phyloP scores from a whole-genome alignment of 140 eudicot species.

The Anethum foeniculum region DNA sequence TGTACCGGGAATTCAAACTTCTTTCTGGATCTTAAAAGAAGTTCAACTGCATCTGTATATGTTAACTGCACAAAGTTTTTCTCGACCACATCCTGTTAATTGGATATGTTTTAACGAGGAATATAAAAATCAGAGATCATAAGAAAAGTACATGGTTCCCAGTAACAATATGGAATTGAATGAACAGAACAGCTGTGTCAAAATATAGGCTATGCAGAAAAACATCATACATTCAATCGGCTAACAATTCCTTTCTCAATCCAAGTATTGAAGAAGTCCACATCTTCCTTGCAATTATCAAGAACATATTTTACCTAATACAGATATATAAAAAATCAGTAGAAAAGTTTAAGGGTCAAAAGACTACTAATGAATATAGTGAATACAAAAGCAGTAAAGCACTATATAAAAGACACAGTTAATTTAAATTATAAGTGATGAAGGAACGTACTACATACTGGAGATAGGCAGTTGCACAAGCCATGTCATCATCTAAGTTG shows the following conservation, averaged over 20 bases:
- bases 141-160: background rate
- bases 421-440: conserved; percentile 17
- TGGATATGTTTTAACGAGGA: conserved; percentile 10
- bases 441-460: conserved; percentile 98
- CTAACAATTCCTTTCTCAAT: conserved; percentile 87
- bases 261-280: conserved; percentile 94
- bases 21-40: conserved; percentile 72
- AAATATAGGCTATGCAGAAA: conserved; percentile 14
- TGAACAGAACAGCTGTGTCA: background rate
- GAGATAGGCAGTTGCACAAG: conserved; percentile 99
- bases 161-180: background rate
- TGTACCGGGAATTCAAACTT: conserved; percentile 88
- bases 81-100: conserved; percentile 74
- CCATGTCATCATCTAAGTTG: conserved; percentile 96
- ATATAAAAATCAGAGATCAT: background rate
- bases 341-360: conserved; percentile 9
- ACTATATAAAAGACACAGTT: background rate
- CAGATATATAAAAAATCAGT: background rate
- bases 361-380: background rate
- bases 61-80: conserved; percentile 74
- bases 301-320: conserved; percentile 70
- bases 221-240: conserved; percentile 61
- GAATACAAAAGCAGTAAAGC: background rate
- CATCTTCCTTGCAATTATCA: conserved; percentile 96
- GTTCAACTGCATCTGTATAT: conserved; percentile 85